Conservation (phyloP, 805 yeast genomes). For the Yamadazyma scolyti region DNA sequence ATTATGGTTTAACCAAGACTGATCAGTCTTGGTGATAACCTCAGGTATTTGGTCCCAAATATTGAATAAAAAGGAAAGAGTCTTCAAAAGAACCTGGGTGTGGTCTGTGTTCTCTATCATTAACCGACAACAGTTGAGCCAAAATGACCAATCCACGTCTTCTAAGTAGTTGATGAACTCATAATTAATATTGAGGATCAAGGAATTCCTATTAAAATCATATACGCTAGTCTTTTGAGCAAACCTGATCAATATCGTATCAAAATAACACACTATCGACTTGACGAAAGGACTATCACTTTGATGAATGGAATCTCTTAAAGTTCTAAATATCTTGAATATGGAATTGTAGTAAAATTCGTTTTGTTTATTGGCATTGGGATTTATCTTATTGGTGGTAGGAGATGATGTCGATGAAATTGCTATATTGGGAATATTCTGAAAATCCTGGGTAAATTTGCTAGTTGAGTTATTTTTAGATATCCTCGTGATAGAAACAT, state of each 20-base stretch:
- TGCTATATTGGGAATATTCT: not conserved
- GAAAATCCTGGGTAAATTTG: constrained; percentile 6
- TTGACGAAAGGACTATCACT: not conserved
- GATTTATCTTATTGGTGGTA: not conserved
- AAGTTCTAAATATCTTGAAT: constrained; percentile 33
- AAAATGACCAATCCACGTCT: constrained; percentile 67
- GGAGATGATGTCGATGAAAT: not conserved
- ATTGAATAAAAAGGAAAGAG: constrained; percentile 64
- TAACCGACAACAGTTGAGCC: constrained; percentile 58
- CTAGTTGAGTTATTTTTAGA: constrained; percentile 12
- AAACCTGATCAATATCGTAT: constrained; percentile 27
- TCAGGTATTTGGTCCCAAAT: constrained; percentile 68
- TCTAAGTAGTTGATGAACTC: constrained; percentile 36
- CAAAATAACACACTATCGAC: constrained; percentile 18
- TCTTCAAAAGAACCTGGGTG: constrained; percentile 58
- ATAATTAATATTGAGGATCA: constrained; percentile 36
- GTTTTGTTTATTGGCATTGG: constrained; percentile 17
- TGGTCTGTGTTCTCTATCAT: constrained; percentile 60
- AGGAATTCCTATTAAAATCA: constrained; percentile 35
- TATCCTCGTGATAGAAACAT: constrained; percentile 24
- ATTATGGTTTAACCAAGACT: constrained; percentile 37
- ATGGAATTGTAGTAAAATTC: constrained; percentile 37
- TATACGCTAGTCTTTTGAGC: constrained; percentile 35
- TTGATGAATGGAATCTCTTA: constrained; percentile 21
- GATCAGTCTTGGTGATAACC: constrained; percentile 8